phyloP scores from a whole-genome alignment of 2,329 filamentous ascomycete genomes.

The Ophiostoma piceae region DNA sequence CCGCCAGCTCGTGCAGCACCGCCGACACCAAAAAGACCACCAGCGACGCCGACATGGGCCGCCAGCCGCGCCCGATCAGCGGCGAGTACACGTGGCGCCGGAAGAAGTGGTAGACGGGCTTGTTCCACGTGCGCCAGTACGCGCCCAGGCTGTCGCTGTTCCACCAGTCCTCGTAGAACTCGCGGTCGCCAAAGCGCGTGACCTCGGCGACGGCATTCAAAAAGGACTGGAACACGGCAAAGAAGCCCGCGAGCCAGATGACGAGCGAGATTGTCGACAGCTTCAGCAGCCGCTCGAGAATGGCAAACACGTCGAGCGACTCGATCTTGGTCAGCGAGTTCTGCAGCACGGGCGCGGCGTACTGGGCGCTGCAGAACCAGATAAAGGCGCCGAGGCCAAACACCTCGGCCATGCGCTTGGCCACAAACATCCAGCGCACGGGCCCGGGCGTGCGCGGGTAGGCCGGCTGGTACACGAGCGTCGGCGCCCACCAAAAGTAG shows the following conservation, averaged over 20 bases:
- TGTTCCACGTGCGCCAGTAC: conserved; percentile 98
- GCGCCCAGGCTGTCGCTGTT: conserved; percentile 78
- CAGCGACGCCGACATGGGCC: conserved; percentile 62
- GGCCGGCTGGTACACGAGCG: conserved; percentile 91
- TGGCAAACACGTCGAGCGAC: conserved; percentile 70
- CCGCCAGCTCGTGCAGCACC: conserved; percentile 82
- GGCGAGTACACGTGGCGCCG: conserved; percentile 89
- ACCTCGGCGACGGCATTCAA: conserved; percentile 89
- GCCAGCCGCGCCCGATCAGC: conserved; percentile 78
- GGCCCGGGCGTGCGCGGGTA: conserved; percentile 72
- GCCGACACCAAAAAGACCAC: conserved; percentile 86
- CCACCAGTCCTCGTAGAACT: conserved; percentile 99
- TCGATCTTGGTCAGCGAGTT: conserved; percentile 89
- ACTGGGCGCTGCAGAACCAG: conserved; percentile 92
- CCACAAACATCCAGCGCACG: conserved; percentile 83
- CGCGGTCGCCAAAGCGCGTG: conserved; percentile 81
- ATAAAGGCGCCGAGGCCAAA: conserved; percentile 78
- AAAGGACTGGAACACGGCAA: conserved; percentile 88
- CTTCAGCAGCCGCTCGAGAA: conserved; percentile 87
- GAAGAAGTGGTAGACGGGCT: conserved; percentile 95
- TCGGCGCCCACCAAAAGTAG: conserved; percentile 98
- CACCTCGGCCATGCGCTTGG: conserved; percentile 74
- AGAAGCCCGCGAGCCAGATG: conserved; percentile 97
- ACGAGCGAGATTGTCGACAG: conserved; percentile 90
- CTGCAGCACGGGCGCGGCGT: conserved; percentile 79